These are phyloP conservation scores for Trichoderma polysporum DNA, from an alignment of 2,329 filamentous ascomycete species.

Conservation along the genomic window DNA sequence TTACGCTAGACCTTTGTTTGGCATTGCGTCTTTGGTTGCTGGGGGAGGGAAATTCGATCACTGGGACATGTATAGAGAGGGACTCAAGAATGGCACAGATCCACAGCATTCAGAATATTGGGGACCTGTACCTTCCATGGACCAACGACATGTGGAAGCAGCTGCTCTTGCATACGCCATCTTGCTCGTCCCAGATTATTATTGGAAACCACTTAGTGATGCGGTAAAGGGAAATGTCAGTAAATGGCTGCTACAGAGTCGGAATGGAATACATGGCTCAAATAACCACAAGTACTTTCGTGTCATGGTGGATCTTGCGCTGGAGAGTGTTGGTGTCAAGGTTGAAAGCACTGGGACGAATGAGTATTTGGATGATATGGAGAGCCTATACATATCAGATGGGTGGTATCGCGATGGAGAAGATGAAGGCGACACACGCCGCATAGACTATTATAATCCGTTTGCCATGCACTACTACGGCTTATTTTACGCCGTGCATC, in stretches of 20 bases:
- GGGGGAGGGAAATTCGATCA: not conserved
- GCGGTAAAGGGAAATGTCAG: not conserved
- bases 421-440: conserved; percentile 7
- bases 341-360: not conserved
- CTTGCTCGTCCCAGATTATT: not conserved
- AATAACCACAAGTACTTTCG: conserved; percentile 13
- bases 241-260: conserved; percentile 2
- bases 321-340: conserved; percentile 3
- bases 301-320: conserved; percentile 9
- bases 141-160: conserved; percentile 4
- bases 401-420: conserved; percentile 13
- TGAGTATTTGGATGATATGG: conserved; percentile 9
- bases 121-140: not conserved
- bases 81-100: conserved; percentile 1
- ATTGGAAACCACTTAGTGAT: conserved; percentile 4
- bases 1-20: conserved; percentile 1
- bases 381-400: conserved; percentile 8
- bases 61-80: not conserved
- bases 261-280: conserved; percentile 7
- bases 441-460: conserved; percentile 13
- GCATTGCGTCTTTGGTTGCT: not conserved
- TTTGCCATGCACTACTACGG: conserved; percentile 15
- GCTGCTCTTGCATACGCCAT: conserved; percentile 4
- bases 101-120: not conserved
- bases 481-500: conserved; percentile 8